Conservation (phyloP, 1,139 yeast species). For the Saccharomyces hybrid region DNA sequence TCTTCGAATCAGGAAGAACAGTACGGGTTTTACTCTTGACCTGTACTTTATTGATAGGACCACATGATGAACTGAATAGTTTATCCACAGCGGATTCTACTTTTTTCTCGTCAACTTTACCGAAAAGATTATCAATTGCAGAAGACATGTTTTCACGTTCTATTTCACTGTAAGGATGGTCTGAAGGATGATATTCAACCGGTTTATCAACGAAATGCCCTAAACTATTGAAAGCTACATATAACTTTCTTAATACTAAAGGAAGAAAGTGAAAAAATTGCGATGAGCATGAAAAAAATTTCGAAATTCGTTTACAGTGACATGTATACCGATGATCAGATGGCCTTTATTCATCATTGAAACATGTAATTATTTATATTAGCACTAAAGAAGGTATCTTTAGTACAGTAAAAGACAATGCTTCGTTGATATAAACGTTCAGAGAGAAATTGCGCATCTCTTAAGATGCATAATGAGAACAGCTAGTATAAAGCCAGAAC, state of each 20-base stretch:
- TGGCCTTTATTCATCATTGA: too few relatives aligned
- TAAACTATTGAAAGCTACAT: not conserved
- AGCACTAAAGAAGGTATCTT: not conserved
- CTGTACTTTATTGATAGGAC: constrained; percentile 21
- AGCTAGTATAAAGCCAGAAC: not conserved
- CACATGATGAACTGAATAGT: constrained; percentile 20
- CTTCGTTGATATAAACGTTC: too few relatives aligned
- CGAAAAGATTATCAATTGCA: constrained; percentile 39
- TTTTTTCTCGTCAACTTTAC: constrained; percentile 23
- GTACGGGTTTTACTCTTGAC: constrained; percentile 7
- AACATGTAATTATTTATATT: too few relatives aligned
- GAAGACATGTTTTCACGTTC: constrained; percentile 31
- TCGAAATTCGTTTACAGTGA: not conserved
- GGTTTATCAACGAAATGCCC: constrained; percentile 5
- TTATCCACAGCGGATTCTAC: constrained; percentile 19
- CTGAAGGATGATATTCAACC: constrained; percentile 4
- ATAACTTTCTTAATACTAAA: too few relatives aligned
- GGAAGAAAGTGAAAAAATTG: not conserved
- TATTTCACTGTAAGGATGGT: not conserved
- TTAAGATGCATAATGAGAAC: not conserved
- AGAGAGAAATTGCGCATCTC: too few relatives aligned
- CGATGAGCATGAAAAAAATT: not conserved
- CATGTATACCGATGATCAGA: not conserved
- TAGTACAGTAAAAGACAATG: not conserved
- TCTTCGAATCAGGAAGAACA: constrained; percentile 10